Base-by-base conservation (phyloP, 805 yeast species). In the Candida koratica region DNA sequence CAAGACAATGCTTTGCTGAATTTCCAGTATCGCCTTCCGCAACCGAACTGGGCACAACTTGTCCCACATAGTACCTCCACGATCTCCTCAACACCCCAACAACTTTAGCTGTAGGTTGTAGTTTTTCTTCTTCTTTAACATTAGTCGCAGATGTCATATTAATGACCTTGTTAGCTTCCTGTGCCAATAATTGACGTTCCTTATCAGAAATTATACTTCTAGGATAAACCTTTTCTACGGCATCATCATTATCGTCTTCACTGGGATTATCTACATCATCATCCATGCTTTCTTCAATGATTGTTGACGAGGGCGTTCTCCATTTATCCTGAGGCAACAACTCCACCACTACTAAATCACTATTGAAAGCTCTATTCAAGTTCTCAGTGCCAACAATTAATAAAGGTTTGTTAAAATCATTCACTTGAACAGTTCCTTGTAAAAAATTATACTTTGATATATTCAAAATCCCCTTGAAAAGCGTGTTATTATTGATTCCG, bases 51-150 rank as follows among this genome's bases (percentile, higher is more conserved):
- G 87, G 82, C 2, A 90, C 81, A 43, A 93, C 71, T 58, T 89
- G 96, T 10, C 98, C 98, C 25, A 93, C 98, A 53, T 89, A 93
- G 46, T 81, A 79, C 57, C 98, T 76, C 98, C 98, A 93, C 43
- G 90, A 85, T 60, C 99, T 75, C 61, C 86, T 82, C 27, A 80
- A 67, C 17, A 93, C 74, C 18, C 95, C 94, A 9, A 93, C 97
- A 23, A 93, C 84, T 47, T 78, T 77, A 2, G 95, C 97, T 0
- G 98, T 90, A n/a, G 97, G 98, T 53, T 84, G 88, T 15, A 81
- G 57, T 44, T 73, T 73, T 32, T 56, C 56, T 30, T 57, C 60
- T 16, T 22, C 29, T 14, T 44, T 38, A 6, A 22, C 28, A 12
- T 64, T 72, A 3, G 63, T 69, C 9, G 55, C 58, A 19, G 69